Conservation (phyloP, 768 basidiomycete genomes). For the Agaricus sinodeliciosus region DNA sequence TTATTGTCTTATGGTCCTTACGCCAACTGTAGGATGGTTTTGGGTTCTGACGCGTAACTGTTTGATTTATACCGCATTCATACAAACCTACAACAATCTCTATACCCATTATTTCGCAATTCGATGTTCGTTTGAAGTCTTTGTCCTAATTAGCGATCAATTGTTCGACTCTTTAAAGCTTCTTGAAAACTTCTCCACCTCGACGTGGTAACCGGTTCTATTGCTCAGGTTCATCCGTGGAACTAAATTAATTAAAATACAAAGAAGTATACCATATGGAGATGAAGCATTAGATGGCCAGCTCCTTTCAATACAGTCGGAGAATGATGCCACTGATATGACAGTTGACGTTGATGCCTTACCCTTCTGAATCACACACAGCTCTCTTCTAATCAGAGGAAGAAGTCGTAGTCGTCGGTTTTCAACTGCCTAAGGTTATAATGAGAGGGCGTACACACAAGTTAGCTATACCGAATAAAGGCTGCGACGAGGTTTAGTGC, state of each 20-base stretch:
- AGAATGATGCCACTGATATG: too few species aligned
- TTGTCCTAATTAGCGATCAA: slow-evolving; percentile 2
- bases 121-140: not conserved
- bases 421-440: too few species aligned
- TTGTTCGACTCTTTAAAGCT: slow-evolving; percentile 6
- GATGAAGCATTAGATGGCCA: too few species aligned
- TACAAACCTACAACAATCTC: not conserved
- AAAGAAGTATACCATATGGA: slow-evolving; percentile 6
- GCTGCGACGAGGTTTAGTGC: too few species aligned
- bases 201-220: slow-evolving; percentile 1
- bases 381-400: too few species aligned
- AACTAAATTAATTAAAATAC: slow-evolving; percentile 6
- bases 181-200: slow-evolving; percentile 9
- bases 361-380: too few species aligned
- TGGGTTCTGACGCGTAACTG: not conserved
- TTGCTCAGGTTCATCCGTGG: slow-evolving; percentile 3
- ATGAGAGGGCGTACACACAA: too few species aligned
- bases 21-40: slow-evolving; percentile 1
- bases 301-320: too few species aligned
- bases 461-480: too few species aligned
- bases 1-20: not conserved
- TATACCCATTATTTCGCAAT: slow-evolving; percentile 7
- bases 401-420: too few species aligned
- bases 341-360: too few species aligned
- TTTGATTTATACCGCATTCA: slow-evolving; percentile 2